These are phyloP conservation scores for Amaranthus palmeri DNA, from an alignment of 148 eudicot genomes.

Conservation along the genomic window DNA sequence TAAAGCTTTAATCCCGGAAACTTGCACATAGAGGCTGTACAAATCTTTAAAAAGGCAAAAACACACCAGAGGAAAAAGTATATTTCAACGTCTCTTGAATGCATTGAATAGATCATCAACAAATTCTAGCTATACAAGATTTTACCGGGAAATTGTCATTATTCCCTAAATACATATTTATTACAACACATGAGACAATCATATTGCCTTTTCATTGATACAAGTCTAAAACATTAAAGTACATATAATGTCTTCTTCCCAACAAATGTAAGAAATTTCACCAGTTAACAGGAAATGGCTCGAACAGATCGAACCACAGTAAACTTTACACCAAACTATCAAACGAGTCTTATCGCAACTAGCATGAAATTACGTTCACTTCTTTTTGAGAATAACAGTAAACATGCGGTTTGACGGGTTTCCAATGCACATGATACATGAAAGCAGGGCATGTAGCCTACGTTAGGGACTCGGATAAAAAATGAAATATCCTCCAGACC, in stretches of 20 bases:
- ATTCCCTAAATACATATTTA: background rate
- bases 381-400: background rate
- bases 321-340: conserved; percentile 17
- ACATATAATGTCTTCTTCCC: background rate
- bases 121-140: too few relatives aligned
- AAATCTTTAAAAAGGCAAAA: too few relatives aligned
- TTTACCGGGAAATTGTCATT: background rate
- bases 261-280: background rate
- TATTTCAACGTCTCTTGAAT: too few relatives aligned
- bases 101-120: too few relatives aligned
- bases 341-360: conserved; percentile 12
- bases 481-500: background rate
- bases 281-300: background rate
- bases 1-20: too few relatives aligned
- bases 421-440: conserved; percentile 1
- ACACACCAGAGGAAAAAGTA: too few relatives aligned
- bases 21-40: too few relatives aligned
- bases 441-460: background rate
- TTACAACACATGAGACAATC: background rate
- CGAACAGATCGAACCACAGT: conserved; percentile 3
- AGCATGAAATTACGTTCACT: conserved; percentile 18
- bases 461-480: background rate
- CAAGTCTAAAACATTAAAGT: background rate
- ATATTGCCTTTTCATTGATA: background rate
- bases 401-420: background rate